phyloP scores from a whole-genome alignment of 352 stramenopile genomes.

The Globisporangium sylvaticum region DNA sequence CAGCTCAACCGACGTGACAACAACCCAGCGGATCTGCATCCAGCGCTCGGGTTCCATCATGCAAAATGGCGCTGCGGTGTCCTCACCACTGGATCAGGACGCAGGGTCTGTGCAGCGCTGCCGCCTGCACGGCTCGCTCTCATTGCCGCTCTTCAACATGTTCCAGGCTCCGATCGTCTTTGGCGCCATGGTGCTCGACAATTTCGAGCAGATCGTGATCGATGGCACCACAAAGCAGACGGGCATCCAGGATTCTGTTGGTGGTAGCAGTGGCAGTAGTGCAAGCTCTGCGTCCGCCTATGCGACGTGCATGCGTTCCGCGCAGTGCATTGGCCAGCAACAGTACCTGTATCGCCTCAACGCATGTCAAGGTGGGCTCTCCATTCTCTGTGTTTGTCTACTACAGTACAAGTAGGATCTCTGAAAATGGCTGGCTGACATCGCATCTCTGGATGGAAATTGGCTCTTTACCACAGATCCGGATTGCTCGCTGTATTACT shows the following conservation, averaged over 20 bases:
- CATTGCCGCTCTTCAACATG: conserved; percentile 70
- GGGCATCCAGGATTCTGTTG: conserved; percentile 13
- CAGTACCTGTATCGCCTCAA: conserved; percentile 36
- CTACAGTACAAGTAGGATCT: no score
- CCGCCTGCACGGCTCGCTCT: conserved; percentile 40
- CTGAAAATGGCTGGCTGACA: neutral
- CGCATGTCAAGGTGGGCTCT: conserved; percentile 38
- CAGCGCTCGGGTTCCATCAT: conserved; percentile 51
- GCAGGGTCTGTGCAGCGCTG: conserved; percentile 39
- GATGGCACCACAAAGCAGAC: conserved; percentile 39
- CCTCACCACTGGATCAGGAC: conserved; percentile 40
- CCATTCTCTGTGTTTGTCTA: neutral
- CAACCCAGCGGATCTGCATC: conserved; percentile 36
- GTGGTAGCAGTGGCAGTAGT: neutral
- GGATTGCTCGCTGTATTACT: conserved; percentile 60
- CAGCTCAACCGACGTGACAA: neutral
- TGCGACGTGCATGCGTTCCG: conserved; percentile 17
- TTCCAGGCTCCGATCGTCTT: conserved; percentile 57
- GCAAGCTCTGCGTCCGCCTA: neutral
- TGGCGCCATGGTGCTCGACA: conserved; percentile 47
- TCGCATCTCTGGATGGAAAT: neutral
- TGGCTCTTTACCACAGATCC: no score
- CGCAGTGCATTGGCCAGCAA: conserved; percentile 38
- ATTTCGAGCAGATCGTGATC: conserved; percentile 39
- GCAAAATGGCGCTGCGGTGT: conserved; percentile 46